phyloP scores from a whole-genome alignment of 345 rosid genomes.

The Cardiospermum halicacabum region DNA sequence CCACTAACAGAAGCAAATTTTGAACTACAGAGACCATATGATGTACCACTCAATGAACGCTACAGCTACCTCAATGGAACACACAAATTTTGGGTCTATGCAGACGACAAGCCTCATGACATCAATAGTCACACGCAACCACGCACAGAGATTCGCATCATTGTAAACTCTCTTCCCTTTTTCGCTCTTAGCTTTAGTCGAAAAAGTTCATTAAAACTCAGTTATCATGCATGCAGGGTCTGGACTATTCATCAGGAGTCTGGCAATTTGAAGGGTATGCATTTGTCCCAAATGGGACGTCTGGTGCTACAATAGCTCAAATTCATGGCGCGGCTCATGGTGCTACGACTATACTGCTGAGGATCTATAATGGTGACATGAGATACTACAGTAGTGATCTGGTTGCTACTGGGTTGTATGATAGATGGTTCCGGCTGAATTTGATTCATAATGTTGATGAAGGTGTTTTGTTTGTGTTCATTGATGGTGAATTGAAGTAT shows the following conservation, averaged over 20 bases:
- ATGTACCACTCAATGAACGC: slow-evolving; percentile 21
- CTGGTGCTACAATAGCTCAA: slow-evolving; percentile 31
- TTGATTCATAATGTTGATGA: slow-evolving; percentile 33
- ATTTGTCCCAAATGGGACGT: slow-evolving; percentile 38
- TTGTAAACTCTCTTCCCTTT: slow-evolving; percentile 3
- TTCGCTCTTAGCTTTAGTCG: too few relatives aligned
- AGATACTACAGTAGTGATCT: slow-evolving; percentile 23
- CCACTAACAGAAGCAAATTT: slow-evolving; percentile 23
- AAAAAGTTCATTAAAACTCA: too few relatives aligned
- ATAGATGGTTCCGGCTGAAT: slow-evolving; percentile 38
- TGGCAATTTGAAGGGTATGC: slow-evolving; percentile 43
- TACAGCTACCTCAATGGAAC: slow-evolving; percentile 28
- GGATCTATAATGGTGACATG: slow-evolving; percentile 31
- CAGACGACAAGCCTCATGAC: slow-evolving; percentile 37
- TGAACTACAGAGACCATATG: slow-evolving; percentile 30
- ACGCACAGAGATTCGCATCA: slow-evolving; percentile 32
- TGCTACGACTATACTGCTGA: slow-evolving; percentile 25
- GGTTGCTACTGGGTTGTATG: slow-evolving; percentile 18
- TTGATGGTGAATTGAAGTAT: slow-evolving; percentile 18
- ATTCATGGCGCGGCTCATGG: slow-evolving; percentile 28
- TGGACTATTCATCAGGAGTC: slow-evolving; percentile 33
- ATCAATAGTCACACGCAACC: slow-evolving; percentile 32
- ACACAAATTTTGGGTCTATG: slow-evolving; percentile 31
- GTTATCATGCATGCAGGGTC: slow-evolving; percentile 16
- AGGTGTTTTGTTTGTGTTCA: slow-evolving; percentile 21